Evolutionary conservation across 345 rosid genomes (phyloP).

Genomic region (Aquilaria malaccensis): DNA sequence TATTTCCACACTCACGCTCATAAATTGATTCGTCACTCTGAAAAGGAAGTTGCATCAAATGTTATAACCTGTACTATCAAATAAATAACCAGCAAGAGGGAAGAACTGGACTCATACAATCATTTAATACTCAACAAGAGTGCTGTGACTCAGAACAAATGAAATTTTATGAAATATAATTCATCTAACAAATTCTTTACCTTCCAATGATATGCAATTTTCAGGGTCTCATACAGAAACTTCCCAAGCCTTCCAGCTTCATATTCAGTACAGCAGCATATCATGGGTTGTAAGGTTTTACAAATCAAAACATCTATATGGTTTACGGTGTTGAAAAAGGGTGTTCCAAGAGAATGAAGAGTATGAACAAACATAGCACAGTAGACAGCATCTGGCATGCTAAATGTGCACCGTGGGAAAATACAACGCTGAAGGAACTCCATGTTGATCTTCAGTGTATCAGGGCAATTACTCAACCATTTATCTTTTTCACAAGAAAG

Average conservation of each 20-base stretch:
- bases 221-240: conserved; percentile 86
- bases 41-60: conserved; percentile 14
- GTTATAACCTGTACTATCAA: conserved; percentile 2
- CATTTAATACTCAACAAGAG: too few relatives aligned
- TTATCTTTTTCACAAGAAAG: conserved; percentile 92
- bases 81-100: conserved; percentile 7
- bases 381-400: conserved; percentile 99
- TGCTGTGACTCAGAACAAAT: not conserved
- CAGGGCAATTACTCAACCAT: conserved; percentile 98
- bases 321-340: conserved; percentile 96
- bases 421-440: conserved; percentile 99
- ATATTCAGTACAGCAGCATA: conserved; percentile 99
- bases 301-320: conserved; percentile 97
- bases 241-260: conserved; percentile 97
- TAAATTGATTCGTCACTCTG: conserved; percentile 96
- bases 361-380: conserved; percentile 98
- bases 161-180: not conserved
- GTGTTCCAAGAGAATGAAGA: conserved; percentile 97
- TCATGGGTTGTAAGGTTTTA: conserved; percentile 98
- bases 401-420: conserved; percentile 98
- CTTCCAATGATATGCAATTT: conserved; percentile 98
- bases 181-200: conserved; percentile 25
- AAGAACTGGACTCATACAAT: not conserved
- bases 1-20: conserved; percentile 95
- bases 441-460: conserved; percentile 96